These are phyloP conservation scores for Pichia pseudocactophila DNA, from an alignment of 805 yeast species.

Conservation along the genomic window DNA sequence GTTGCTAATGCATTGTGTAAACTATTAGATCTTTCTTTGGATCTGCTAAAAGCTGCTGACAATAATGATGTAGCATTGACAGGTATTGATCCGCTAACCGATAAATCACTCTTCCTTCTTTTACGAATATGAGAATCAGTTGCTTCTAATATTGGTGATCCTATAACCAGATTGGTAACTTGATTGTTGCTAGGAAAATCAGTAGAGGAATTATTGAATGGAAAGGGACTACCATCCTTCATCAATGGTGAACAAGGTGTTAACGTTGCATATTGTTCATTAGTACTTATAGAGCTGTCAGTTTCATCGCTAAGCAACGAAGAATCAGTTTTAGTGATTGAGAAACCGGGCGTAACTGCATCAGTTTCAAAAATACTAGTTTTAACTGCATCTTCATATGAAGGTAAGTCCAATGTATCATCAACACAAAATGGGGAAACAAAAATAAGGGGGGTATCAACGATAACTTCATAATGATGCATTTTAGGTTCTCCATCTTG, in stretches of 20 bases:
- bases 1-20: conserved; percentile 3
- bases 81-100: neutral
- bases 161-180: conserved; percentile 15
- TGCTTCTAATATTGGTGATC: conserved; percentile 1
- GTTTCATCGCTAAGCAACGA: conserved; percentile 5
- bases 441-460: conserved; percentile 63
- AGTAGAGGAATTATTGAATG: conserved; percentile 20
- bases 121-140: neutral
- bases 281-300: conserved; percentile 6
- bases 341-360: conserved; percentile 7
- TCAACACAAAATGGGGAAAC: conserved; percentile 34
- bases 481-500: conserved; percentile 32
- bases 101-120: conserved; percentile 1
- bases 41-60: conserved; percentile 8
- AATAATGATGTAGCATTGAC: conserved; percentile 5
- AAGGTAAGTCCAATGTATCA: conserved; percentile 30
- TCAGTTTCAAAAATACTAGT: conserved; percentile 14
- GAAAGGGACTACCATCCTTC: conserved; percentile 29
- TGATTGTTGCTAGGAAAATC: conserved; percentile 23
- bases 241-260: conserved; percentile 38
- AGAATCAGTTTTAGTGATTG: conserved; percentile 2
- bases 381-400: conserved; percentile 29
- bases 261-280: conserved; percentile 33
- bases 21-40: conserved; percentile 3
- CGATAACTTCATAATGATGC: conserved; percentile 74